Base-by-base conservation (phyloP, 2,329 filamentous ascomycete genomes). In the Colletotrichum lentis region DNA sequence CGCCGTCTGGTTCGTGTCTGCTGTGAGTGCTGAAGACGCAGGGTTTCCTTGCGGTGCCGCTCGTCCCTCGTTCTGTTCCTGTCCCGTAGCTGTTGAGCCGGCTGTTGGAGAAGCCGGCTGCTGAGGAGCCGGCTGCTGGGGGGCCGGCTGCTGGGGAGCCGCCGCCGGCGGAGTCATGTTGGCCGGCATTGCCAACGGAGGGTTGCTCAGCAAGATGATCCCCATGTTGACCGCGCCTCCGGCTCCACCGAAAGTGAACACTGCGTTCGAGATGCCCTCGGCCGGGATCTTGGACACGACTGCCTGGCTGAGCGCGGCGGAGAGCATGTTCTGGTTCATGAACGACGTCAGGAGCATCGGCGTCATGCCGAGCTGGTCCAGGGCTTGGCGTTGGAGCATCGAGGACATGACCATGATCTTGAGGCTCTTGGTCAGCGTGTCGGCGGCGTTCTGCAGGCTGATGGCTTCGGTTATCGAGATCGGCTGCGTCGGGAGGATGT, bases 381-480 rank as follows among this genome's bases (percentile, higher is more conserved):
- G 43, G 18, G 52, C 54, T 24, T 39, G 44, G 20, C 62, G 62
- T 22, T 69, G 62, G 2, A 70, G 55, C 54, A 69, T 60, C 43
- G 62, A 49, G 16, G 66, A 62, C 69, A 69, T 67, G 57, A 70
- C 62, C 62, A 61, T 60, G 43, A 70, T 70, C 59, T 70, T 70
- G 7, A 69, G 16, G 22, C 61, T 70, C 46, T 69, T 69, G n/a
- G 56, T 47, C 16, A 70, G 43, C 1, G 56, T 60, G 16, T 66
- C 56, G 5, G 58, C 66, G n/a, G 54, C 64, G 20, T 22, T 49
- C n/a, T 69, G 66, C 10, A 70, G 66, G 20, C 39, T 47, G 10
- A 72, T 64, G 6, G 69, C 73, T 8, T 70, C 74, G n/a, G 72
- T 70, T 2, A 76, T 49, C 1, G 72, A 73, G 35, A 76, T 72